These are phyloP conservation scores for Coemansia sp. DNA, from an alignment of 192 early-diverging fungal genomes.

Conservation along the genomic window DNA sequence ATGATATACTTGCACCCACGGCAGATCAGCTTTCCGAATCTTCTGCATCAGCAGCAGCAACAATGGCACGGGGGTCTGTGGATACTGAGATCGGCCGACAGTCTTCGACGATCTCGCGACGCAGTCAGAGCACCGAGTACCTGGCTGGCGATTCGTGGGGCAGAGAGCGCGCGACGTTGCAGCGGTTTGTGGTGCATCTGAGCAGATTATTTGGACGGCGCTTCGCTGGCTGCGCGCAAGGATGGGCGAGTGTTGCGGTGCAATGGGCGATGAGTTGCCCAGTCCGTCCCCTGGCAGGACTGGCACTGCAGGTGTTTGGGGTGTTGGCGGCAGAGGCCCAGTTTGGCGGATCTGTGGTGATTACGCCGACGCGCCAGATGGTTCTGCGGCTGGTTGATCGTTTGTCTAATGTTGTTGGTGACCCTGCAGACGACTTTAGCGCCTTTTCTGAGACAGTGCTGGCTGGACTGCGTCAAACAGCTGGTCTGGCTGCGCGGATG, in stretches of 20 bases:
- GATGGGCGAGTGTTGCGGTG: conserved; percentile 37
- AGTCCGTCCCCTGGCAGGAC: conserved; percentile 24
- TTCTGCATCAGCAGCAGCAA: neutral
- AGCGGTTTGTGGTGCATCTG: conserved; percentile 33
- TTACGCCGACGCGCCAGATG: conserved; percentile 44
- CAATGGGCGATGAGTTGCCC: conserved; percentile 50
- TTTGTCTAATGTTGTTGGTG: conserved; percentile 46
- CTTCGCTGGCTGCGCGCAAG: conserved; percentile 30
- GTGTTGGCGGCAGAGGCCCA: conserved; percentile 39
- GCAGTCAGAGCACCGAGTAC: conserved; percentile 19
- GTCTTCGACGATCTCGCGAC: conserved; percentile 22
- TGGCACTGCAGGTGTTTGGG: conserved; percentile 39
- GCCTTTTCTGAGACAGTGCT: conserved; percentile 42
- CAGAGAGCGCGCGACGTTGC: conserved; percentile 29
- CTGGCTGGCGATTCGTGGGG: neutral
- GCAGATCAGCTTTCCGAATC: neutral
- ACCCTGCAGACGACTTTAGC: conserved; percentile 18
- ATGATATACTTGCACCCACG: neutral
- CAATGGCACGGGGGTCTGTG: neutral
- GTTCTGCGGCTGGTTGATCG: conserved; percentile 43
- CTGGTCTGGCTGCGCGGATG: conserved; percentile 34
- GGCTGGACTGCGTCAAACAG: conserved; percentile 31
- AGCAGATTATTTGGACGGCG: conserved; percentile 34
- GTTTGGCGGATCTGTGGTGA: conserved; percentile 29
- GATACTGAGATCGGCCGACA: conserved; percentile 4